Evolutionary conservation across 2,329 filamentous ascomycete genomes (phyloP).

Genomic region (Hypomyces rosellus): DNA sequence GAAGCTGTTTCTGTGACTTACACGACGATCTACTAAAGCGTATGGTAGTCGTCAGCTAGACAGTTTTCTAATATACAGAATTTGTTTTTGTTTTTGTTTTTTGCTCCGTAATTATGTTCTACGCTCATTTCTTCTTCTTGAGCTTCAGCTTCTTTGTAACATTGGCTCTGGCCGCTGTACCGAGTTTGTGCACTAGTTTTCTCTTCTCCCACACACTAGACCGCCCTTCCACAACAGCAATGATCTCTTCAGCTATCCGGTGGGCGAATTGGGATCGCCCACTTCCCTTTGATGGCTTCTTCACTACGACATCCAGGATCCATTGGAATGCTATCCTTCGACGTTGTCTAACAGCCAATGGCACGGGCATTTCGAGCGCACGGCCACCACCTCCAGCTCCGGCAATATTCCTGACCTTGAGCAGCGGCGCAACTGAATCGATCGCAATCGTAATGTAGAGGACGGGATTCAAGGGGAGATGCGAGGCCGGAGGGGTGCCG

Average conservation of each 20-base stretch:
- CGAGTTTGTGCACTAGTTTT: constrained; percentile 70
- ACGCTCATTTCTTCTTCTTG: constrained; percentile 29
- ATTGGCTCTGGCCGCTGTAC: constrained; percentile 73
- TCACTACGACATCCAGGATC: constrained; percentile 80
- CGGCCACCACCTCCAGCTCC: constrained; percentile 82
- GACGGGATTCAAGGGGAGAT: constrained; percentile 83
- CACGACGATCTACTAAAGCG: too few species aligned
- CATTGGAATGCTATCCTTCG: constrained; percentile 75
- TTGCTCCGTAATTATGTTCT: constrained; percentile 1
- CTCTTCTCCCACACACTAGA: constrained; percentile 82
- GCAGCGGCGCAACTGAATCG: constrained; percentile 84
- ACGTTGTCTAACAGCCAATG: constrained; percentile 67
- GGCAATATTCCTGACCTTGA: constrained; percentile 69
- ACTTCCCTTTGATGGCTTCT: constrained; percentile 66
- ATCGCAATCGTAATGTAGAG: constrained; percentile 85
- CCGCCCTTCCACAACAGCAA: constrained; percentile 80
- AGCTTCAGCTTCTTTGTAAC: constrained; percentile 35
- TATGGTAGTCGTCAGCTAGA: too few species aligned
- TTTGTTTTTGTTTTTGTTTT: background rate
- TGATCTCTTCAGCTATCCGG: constrained; percentile 76
- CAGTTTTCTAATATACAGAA: background rate
- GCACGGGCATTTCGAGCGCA: constrained; percentile 74
- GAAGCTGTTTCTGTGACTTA: too few species aligned
- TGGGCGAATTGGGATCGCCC: constrained; percentile 68
- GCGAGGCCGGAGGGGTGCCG: constrained; percentile 65